phyloP scores from a whole-genome alignment of 2,329 filamentous ascomycete species.

The Pseudogymnoascus sp. region DNA sequence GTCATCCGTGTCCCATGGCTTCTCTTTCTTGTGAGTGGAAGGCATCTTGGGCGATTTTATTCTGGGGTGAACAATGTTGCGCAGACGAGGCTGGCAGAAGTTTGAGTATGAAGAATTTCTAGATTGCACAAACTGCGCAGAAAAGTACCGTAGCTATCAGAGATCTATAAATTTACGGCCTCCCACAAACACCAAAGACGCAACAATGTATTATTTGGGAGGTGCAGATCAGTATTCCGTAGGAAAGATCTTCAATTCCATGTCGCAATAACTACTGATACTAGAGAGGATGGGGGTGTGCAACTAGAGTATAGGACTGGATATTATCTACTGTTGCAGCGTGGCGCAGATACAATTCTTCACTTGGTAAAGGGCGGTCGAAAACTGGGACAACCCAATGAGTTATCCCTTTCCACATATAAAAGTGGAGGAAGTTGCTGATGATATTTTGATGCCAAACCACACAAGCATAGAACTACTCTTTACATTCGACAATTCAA shows the following conservation, averaged over 20 bases:
- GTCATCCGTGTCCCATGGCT: conserved; percentile 93
- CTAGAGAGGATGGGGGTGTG: too few species aligned
- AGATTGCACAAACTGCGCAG: neutral
- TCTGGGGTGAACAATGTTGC: neutral
- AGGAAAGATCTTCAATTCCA: neutral
- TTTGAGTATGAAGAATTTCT: conserved; percentile 12
- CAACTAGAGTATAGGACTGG: neutral
- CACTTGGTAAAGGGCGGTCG: neutral
- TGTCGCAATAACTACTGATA: neutral
- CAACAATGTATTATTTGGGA: neutral
- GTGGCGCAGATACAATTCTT: neutral
- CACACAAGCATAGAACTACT: neutral
- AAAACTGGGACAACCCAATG: too few species aligned
- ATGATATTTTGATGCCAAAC: neutral
- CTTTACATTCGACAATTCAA: neutral
- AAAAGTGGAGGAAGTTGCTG: neutral
- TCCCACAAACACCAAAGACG: neutral
- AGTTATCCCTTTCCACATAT: neutral
- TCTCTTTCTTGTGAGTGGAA: conserved; percentile 81
- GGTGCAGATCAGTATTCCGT: neutral
- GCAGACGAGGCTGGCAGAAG: conserved; percentile 7
- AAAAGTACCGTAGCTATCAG: neutral
- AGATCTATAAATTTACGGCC: neutral
- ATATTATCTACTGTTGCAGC: neutral
- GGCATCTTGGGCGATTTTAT: conserved; percentile 52